Percentiles rank a stretch among this genome's conserved stretches.
Conservation (phyloP, 208 protist genomes). For the Crithidia bombi region DNA sequence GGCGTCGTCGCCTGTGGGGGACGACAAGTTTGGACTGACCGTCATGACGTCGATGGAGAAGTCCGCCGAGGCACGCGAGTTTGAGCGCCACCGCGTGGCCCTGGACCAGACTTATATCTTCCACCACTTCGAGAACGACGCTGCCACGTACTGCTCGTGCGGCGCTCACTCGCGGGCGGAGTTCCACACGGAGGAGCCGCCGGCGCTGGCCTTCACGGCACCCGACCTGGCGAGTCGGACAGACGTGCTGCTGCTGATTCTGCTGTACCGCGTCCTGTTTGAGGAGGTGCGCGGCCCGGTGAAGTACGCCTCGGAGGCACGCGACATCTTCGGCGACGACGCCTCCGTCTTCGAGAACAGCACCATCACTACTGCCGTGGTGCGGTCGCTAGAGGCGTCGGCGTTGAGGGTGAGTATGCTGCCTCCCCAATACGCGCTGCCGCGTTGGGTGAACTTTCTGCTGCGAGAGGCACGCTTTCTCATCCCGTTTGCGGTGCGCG, state of each 20-base stretch:
- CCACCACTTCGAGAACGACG: slow-evolving; percentile 80
- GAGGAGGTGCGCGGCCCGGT: slow-evolving; percentile 19
- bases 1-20: background rate
- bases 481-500: slow-evolving; percentile 56
- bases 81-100: slow-evolving; percentile 29
- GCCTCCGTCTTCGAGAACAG: slow-evolving; percentile 49
- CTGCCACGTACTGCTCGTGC: slow-evolving; percentile 53
- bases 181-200: slow-evolving; percentile 48
- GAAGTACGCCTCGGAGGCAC: slow-evolving; percentile 26
- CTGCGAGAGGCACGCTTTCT: slow-evolving; percentile 77
- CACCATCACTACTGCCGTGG: slow-evolving; percentile 60
- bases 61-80: slow-evolving; percentile 34
- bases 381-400: slow-evolving; percentile 73
- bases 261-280: slow-evolving; percentile 54
- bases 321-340: slow-evolving; percentile 27
- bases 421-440: slow-evolving; percentile 72
- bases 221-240: slow-evolving; percentile 48
- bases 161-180: slow-evolving; percentile 47
- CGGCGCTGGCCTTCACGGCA: slow-evolving; percentile 48
- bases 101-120: slow-evolving; percentile 57
- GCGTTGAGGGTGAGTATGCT: slow-evolving; percentile 82
- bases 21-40: slow-evolving; percentile 2
- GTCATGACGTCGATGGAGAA: slow-evolving; percentile 16
- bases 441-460: slow-evolving; percentile 83
- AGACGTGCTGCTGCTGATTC: slow-evolving; percentile 78